These are phyloP conservation scores for Penicillium sp. DNA, from an alignment of 2,329 filamentous ascomycete species.

Conservation along the genomic window DNA sequence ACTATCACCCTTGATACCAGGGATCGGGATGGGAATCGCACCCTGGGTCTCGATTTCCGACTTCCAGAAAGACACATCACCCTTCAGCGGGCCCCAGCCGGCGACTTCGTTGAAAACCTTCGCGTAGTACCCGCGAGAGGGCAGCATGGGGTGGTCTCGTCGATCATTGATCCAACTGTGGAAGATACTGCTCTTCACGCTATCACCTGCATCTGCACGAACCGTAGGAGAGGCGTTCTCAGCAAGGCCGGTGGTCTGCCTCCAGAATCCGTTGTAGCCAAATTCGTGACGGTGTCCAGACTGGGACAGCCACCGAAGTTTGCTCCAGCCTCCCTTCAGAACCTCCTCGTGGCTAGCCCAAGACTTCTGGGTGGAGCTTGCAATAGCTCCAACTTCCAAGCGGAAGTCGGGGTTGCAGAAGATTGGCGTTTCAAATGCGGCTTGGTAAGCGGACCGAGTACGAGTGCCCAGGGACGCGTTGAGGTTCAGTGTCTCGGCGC, in stretches of 20 bases:
- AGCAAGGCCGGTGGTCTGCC: slow-evolving; percentile 78
- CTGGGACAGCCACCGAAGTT: slow-evolving; percentile 69
- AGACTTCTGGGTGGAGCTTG: slow-evolving; percentile 80
- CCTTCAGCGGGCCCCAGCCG: slow-evolving; percentile 76
- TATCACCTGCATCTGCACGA: slow-evolving; percentile 82
- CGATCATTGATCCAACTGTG: slow-evolving; percentile 78
- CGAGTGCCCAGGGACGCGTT: slow-evolving; percentile 87
- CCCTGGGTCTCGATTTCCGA: slow-evolving; percentile 79
- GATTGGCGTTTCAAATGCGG: slow-evolving; percentile 78
- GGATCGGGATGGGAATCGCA: slow-evolving; percentile 70
- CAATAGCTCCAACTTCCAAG: slow-evolving; percentile 74
- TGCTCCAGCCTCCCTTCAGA: slow-evolving; percentile 72
- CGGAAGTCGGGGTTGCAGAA: slow-evolving; percentile 79
- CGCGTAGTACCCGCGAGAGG: slow-evolving; percentile 75
- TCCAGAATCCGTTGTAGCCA: slow-evolving; percentile 78
- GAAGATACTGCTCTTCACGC: slow-evolving; percentile 80
- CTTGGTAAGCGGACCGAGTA: slow-evolving; percentile 87
- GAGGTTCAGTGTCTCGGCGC: slow-evolving; percentile 82
- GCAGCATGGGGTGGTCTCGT: slow-evolving; percentile 81
- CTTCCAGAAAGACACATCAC: slow-evolving; percentile 93
- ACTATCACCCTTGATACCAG: slow-evolving; percentile 65
- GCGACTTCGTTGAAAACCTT: slow-evolving; percentile 81
- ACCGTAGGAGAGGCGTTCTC: slow-evolving; percentile 76
- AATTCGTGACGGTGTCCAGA: slow-evolving; percentile 71
- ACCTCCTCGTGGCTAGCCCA: slow-evolving; percentile 95